These are phyloP conservation scores for Hanseniaspora uvarum DNA, from an alignment of 1,139 yeast genomes.

Conservation along the genomic window DNA sequence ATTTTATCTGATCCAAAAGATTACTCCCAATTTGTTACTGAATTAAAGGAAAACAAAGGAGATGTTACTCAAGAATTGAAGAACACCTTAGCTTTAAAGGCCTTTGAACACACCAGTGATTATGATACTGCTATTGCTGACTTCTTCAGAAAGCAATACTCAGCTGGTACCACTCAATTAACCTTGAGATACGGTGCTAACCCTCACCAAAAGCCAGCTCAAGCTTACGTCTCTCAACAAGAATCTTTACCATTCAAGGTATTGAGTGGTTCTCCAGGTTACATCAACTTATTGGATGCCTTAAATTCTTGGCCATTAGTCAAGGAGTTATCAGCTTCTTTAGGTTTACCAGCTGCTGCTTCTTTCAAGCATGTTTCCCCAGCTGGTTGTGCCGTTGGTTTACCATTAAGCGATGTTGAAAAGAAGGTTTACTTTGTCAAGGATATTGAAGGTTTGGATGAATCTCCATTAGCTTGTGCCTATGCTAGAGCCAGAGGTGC, in stretches of 20 bases:
- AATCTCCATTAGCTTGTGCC: slow-evolving; percentile 89
- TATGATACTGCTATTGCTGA: slow-evolving; percentile 93
- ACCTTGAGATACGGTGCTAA: slow-evolving; percentile 96
- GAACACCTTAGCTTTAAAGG: slow-evolving; percentile 83
- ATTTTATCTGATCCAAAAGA: slow-evolving; percentile 89
- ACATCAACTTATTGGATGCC: slow-evolving; percentile 90
- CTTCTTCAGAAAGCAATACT: slow-evolving; percentile 92
- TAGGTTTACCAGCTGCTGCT: slow-evolving; percentile 96
- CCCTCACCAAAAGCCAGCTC: slow-evolving; percentile 99
- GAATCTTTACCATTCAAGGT: slow-evolving; percentile 93
- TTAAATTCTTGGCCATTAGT: slow-evolving; percentile 98
- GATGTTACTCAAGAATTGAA: slow-evolving; percentile 64
- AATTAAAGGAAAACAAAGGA: slow-evolving; percentile 46
- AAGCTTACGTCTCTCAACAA: slow-evolving; percentile 69
- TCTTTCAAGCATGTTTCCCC: slow-evolving; percentile 98
- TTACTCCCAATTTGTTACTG: slow-evolving; percentile 75
- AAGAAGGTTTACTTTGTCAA: slow-evolving; percentile 90
- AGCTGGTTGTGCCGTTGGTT: slow-evolving; percentile 96
- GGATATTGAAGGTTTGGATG: slow-evolving; percentile 71
- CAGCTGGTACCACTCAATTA: slow-evolving; percentile 79
- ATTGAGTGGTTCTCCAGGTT: slow-evolving; percentile 89
- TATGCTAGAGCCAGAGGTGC: slow-evolving; percentile 99
- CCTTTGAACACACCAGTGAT: slow-evolving; percentile 96
- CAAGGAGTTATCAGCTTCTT: slow-evolving; percentile 86
- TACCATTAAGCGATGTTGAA: slow-evolving; percentile 81